These are phyloP conservation scores for Salvia rosmarinus DNA, from an alignment of 257 asterid species.

Conservation along the genomic window DNA sequence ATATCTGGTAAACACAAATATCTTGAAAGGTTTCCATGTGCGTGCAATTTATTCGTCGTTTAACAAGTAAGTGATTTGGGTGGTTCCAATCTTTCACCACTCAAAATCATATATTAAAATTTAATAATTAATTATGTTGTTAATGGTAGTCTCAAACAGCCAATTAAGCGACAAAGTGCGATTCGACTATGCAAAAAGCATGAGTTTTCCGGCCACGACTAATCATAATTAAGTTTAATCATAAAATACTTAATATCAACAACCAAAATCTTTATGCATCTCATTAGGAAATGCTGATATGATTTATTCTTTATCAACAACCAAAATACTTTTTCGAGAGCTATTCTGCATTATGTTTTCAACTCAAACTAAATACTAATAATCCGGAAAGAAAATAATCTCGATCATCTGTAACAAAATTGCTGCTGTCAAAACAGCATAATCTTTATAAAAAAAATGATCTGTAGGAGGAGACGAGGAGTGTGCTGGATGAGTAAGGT, in stretches of 20 bases:
- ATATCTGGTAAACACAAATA: too few species aligned
- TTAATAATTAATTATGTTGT: neutral
- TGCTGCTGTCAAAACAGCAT: neutral
- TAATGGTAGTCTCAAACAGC: slow-evolving; percentile 54
- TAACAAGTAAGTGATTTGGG: slow-evolving; percentile 58
- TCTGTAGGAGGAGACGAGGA: slow-evolving; percentile 1
- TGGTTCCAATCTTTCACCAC: slow-evolving; percentile 51
- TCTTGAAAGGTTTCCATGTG: too few species aligned
- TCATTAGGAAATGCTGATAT: neutral
- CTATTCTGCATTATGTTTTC: too few species aligned
- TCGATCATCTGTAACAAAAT: neutral
- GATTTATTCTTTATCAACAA: neutral
- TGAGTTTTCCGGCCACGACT: slow-evolving; percentile 20
- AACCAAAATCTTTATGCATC: neutral
- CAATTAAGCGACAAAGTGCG: slow-evolving; percentile 42
- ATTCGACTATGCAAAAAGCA: slow-evolving; percentile 53
- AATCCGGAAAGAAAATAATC: too few species aligned
- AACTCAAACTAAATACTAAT: too few species aligned
- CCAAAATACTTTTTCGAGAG: neutral
- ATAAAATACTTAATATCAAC: neutral
- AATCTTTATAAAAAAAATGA: neutral
- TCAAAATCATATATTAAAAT: neutral
- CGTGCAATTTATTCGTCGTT: slow-evolving; percentile 15
- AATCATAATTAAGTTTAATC: neutral
- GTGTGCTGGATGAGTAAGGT: slow-evolving; percentile 41